phyloP scores from a whole-genome alignment of 139 green algal genomes.

The Chlorella vulgaris region DNA sequence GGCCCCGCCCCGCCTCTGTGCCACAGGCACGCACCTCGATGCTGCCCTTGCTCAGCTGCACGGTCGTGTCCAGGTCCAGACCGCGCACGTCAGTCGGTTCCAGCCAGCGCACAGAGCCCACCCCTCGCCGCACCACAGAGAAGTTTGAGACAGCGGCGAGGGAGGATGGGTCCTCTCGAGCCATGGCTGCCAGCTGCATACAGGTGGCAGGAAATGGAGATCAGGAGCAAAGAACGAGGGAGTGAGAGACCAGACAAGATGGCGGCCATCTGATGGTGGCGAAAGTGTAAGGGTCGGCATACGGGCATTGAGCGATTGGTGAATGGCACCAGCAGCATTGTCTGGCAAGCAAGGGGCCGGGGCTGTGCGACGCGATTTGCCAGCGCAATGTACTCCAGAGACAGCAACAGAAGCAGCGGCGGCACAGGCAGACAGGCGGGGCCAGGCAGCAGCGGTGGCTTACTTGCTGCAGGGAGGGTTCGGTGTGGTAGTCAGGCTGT shows the following conservation, averaged over 20 bases:
- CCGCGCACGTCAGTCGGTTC: constrained; percentile 79
- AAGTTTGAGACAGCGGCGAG: constrained; percentile 70
- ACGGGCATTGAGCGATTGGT: too few relatives aligned
- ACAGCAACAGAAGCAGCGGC: too few relatives aligned
- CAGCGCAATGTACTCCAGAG: too few relatives aligned
- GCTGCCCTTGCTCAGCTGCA: constrained; percentile 60
- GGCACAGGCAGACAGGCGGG: not conserved
- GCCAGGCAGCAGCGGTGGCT: not conserved
- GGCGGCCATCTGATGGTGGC: too few relatives aligned
- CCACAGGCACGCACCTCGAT: constrained; percentile 48
- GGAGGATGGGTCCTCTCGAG: constrained; percentile 53
- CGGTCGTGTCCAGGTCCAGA: constrained; percentile 72
- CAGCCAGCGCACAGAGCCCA: constrained; percentile 82
- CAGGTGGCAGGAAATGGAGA: not conserved
- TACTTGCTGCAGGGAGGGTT: constrained; percentile 54
- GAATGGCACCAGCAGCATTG: too few relatives aligned
- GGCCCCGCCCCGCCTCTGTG: too few relatives aligned
- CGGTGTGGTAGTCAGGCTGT: constrained; percentile 62
- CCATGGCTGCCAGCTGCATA: constrained; percentile 67
- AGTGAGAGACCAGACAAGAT: not conserved
- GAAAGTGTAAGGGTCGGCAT: too few relatives aligned
- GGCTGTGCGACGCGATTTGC: too few relatives aligned
- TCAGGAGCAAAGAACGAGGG: not conserved
- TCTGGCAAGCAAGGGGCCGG: too few relatives aligned
- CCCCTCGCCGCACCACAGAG: constrained; percentile 61